These are phyloP conservation scores for Flaveria robusta DNA, from an alignment of 129 eudicot genomes.

Conservation along the genomic window DNA sequence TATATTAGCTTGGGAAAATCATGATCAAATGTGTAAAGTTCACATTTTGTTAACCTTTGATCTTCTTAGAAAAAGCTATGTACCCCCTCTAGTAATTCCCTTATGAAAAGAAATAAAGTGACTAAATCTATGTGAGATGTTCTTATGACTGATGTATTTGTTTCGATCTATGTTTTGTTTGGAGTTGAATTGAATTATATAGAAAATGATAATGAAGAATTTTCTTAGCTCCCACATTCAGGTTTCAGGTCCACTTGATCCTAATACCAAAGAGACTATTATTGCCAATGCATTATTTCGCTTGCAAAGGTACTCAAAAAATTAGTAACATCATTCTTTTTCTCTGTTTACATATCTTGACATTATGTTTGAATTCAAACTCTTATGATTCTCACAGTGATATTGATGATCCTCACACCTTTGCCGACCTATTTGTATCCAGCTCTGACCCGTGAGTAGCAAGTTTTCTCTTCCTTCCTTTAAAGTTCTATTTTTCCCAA, in stretches of 20 bases:
- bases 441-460: constrained; percentile 66
- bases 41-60: neutral
- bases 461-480: neutral
- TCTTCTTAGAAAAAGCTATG: neutral
- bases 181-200: neutral
- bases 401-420: constrained; percentile 79
- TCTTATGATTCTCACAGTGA: constrained; percentile 44
- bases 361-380: constrained; percentile 1
- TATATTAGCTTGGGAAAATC: too few relatives aligned
- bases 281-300: constrained; percentile 68
- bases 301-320: constrained; percentile 67
- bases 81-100: too few relatives aligned
- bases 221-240: constrained; percentile 47
- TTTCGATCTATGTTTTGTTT: too few relatives aligned
- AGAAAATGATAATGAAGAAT: neutral
- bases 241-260: constrained; percentile 69
- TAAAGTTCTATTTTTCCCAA: neutral
- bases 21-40: too few relatives aligned
- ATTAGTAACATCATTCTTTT: neutral
- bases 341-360: constrained; percentile 1
- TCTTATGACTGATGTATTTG: too few relatives aligned
- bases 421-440: constrained; percentile 67
- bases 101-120: too few relatives aligned
- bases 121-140: too few relatives aligned
- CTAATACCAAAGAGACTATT: constrained; percentile 54